Evolutionary conservation across 768 basidiomycete genomes (phyloP), one percentile per base, ranked within the genome.

Genomic region (Tulasnella sp.): DNA sequence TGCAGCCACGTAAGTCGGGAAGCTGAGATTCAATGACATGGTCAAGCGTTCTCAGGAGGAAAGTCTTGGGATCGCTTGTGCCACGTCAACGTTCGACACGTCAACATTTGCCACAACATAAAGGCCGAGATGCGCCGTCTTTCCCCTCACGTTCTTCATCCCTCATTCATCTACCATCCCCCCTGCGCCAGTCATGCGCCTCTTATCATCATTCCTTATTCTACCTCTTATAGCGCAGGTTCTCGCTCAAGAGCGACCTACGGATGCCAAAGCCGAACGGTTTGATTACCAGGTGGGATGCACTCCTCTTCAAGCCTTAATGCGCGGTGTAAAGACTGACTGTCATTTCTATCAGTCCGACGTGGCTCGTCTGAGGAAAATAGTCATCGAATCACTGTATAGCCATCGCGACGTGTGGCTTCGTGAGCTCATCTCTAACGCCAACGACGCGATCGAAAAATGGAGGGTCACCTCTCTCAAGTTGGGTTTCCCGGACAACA

Each of bases 371-470:
- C 78, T 97, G 65, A 82, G 94, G 61, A 90, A 88, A 68, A 91
- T 95, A 63, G 92, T 96, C 64, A 89, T 95, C 67, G 88, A 94
- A 74, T 65, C 61, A 41, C 59, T 50, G 38, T 64, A 34, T 62
- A 69, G 55, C 51, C 61, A 63, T 34, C 56, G 73, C 49, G 75
- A 75, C 63, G 75, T 76, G 41, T 76, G 74, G 61, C 67, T 75
- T 51, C 88, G 94, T 45, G 94, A 97, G 71, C 76, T 94, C 51
- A 80, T 94, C 65, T 94, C 91, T 5, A 95, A 95, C 68, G 87
- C 94, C 43, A 96, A 97, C 70, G 96, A 99, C 69, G 96, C 96
- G 1, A 75, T 98, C 53, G 95, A 98, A 71, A 98, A 97, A 71
- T 79, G 95, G 54, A 84, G 96, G 24, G 74, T 99, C 45, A 84